Evolutionary conservation across 1,284 basidiomycete genomes (phyloP).

Genomic region (Ganoderma lingzhi): DNA sequence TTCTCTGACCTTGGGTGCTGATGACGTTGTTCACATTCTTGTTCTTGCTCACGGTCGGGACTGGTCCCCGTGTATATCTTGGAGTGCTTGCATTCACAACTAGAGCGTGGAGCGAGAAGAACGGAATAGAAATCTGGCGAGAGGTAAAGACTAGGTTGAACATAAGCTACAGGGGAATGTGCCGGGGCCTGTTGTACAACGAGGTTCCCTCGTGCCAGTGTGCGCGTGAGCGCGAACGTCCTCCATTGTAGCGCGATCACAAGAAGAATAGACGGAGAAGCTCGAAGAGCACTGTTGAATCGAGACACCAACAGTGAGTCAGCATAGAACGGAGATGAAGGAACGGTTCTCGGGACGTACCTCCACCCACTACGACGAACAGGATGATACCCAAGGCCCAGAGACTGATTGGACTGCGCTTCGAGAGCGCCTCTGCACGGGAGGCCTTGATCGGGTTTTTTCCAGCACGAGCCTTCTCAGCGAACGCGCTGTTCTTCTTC

Average conservation of each 20-base stretch:
- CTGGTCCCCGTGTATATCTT: background rate
- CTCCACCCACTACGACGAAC: conserved; percentile 81
- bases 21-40: background rate
- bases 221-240: conserved; percentile 2
- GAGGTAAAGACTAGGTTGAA: conserved; percentile 19
- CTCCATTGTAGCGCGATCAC: conserved; percentile 42
- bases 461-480: conserved; percentile 70
- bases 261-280: conserved; percentile 71
- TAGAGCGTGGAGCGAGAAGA: background rate
- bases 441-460: conserved; percentile 79
- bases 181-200: conserved; percentile 34
- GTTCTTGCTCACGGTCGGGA: background rate
- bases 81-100: background rate
- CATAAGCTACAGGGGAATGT: conserved; percentile 30
- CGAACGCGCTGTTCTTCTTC: conserved; percentile 80
- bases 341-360: conserved; percentile 49
- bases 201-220: conserved; percentile 26
- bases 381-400: conserved; percentile 75
- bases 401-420: conserved; percentile 73
- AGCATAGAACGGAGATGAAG: conserved; percentile 11
- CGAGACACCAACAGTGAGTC: background rate
- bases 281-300: conserved; percentile 72
- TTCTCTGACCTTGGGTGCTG: background rate
- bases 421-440: conserved; percentile 71
- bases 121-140: conserved; percentile 9